phyloP scores from a whole-genome alignment of 2,329 filamentous ascomycete genomes.

The Pseudogymnoascus sp. region DNA sequence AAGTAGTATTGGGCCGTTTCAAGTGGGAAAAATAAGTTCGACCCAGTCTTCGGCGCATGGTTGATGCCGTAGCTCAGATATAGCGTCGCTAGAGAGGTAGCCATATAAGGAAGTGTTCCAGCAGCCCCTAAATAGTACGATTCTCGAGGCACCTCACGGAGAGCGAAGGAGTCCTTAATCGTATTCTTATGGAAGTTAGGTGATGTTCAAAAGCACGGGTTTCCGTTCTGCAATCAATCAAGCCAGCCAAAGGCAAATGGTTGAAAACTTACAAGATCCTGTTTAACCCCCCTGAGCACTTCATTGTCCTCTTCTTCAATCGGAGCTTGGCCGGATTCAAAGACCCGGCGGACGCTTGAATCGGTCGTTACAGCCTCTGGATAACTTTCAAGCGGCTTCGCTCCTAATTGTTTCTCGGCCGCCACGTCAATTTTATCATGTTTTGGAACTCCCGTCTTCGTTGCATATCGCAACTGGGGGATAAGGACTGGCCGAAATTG shows the following conservation, averaged over 20 bases:
- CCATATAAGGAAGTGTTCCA: constrained; percentile 77
- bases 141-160: constrained; percentile 56
- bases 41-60: constrained; percentile 51
- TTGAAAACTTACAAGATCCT: constrained; percentile 47
- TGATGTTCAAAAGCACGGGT: constrained; percentile 7
- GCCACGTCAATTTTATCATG: constrained; percentile 42
- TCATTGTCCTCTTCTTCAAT: constrained; percentile 30
- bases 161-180: constrained; percentile 60
- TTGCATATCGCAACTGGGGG: constrained; percentile 39
- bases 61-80: constrained; percentile 79
- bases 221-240: background rate
- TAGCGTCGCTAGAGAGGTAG: constrained; percentile 73
- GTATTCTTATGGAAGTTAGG: constrained; percentile 42
- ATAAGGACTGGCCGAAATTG: constrained; percentile 32
- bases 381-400: constrained; percentile 47
- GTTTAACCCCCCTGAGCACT: constrained; percentile 42
- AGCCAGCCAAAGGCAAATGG: background rate
- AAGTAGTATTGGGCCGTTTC: constrained; percentile 66
- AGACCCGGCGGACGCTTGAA: constrained; percentile 45
- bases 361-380: constrained; percentile 52
- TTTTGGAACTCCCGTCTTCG: constrained; percentile 20
- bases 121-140: constrained; percentile 62
- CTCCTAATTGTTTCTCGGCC: constrained; percentile 43
- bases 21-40: constrained; percentile 53
- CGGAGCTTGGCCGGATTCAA: constrained; percentile 31